phyloP scores from a whole-genome alignment of 495 filamentous ascomycete species.

The Penicillium silybi region DNA sequence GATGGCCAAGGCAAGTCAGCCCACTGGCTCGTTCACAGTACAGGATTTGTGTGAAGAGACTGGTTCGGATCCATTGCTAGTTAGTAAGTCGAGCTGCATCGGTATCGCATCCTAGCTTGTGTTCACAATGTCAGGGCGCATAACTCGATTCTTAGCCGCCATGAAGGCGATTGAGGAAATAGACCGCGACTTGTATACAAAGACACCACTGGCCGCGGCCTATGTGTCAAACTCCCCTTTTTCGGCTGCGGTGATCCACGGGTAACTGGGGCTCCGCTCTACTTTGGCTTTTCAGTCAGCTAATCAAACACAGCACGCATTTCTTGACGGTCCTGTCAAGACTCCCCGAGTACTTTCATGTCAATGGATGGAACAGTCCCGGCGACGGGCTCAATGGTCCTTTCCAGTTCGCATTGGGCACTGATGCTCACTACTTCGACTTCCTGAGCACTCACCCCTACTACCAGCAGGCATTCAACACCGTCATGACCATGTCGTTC shows the following conservation, averaged over 20 bases:
- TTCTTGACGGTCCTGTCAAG: conserved; percentile 9
- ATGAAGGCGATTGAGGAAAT: conserved; percentile 5
- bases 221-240: conserved; percentile 12
- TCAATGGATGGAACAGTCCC: conserved; percentile 9
- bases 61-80: conserved; percentile 13
- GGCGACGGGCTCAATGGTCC: conserved; percentile 5
- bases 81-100: conserved; percentile 8
- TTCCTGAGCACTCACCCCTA: background rate
- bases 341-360: conserved; percentile 14
- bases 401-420: conserved; percentile 11
- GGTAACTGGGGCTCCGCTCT: background rate
- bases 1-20: conserved; percentile 1
- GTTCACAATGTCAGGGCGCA: conserved; percentile 2
- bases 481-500: conserved; percentile 17
- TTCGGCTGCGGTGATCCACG: conserved; percentile 14
- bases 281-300: background rate
- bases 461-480: conserved; percentile 13
- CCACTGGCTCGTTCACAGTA: background rate
- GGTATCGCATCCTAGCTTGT: background rate
- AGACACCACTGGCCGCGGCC: conserved; percentile 8
- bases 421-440: conserved; percentile 5
- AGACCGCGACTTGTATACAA: conserved; percentile 2
- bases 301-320: conserved; percentile 5
- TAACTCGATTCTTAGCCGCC: conserved; percentile 14
- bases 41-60: conserved; percentile 1